Base-by-base conservation (phyloP, 2,329 filamentous ascomycete genomes). In the Fusarium beomiforme region DNA sequence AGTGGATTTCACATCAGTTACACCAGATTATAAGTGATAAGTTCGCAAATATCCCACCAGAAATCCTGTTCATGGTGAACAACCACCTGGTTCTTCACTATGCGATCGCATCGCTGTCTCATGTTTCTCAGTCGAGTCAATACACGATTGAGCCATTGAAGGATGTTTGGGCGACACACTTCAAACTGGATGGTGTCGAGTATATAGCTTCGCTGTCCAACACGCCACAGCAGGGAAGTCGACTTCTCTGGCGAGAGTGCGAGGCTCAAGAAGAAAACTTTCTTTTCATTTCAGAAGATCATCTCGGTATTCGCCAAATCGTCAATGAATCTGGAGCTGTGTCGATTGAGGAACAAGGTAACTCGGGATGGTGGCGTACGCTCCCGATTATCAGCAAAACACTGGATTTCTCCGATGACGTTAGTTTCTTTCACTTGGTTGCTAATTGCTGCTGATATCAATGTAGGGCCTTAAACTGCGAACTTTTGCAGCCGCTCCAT, bases 121-220 rank as follows among this genome's bases (percentile, higher is more conserved):
- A 16, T 43, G 23, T 31, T 36, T 29, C 31, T n/a, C 43, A 10
- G 21, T 21, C 43, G 31, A 16, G 19, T 6, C n/a, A 24, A 14
- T 59, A 26, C 34, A 59, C 29, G 11, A 41, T 72, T 42, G 47
- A 67, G 33, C 43, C 53, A 10, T 43, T 21, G n/a, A 36, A 46
- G n/a, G 57, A 59, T 57, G 53, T 63, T 12, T 72, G 69, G 69
- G 69, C 56, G 11, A 60, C 34, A 14, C 56, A 72, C 21, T 19
- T 67, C 19, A 26, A 36, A 19, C 13, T 72, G 17, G 67, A 72
- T 9, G 65, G 69, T 16, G 16, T 57, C n/a, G 26, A 70, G 23
- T 72, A 72, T 37, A 11, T 70, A 23, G 43, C 34, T 33, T 63
- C 69, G 4, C n/a, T 70, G 14, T 70, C 65, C 5, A 72, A 72